phyloP scores from a whole-genome alignment of 768 basidiomycete species.

The Pleurotus ostreatus region DNA sequence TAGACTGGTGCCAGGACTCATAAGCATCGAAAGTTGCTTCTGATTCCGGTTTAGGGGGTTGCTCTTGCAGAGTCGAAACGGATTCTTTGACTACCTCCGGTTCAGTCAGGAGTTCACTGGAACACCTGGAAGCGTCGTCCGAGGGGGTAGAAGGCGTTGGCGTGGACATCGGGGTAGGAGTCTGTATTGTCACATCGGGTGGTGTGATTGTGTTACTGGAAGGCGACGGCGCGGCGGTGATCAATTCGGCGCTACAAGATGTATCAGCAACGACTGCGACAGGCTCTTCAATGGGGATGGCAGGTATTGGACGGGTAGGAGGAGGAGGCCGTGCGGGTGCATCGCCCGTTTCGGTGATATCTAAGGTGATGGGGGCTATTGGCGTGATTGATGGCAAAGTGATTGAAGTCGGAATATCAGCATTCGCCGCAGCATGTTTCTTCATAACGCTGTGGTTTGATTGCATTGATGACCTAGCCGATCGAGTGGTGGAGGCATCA shows the following conservation, averaged over 20 bases:
- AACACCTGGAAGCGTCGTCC: too few species aligned
- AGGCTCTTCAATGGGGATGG: slow-evolving; percentile 6
- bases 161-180: not conserved
- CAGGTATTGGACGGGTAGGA: slow-evolving; percentile 8
- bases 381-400: not conserved
- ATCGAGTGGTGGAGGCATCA: not conserved
- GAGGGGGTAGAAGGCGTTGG: not conserved
- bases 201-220: not conserved
- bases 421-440: not conserved
- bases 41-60: not conserved
- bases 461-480: slow-evolving; percentile 4
- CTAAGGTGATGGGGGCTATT: not conserved
- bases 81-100: too few species aligned
- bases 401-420: not conserved
- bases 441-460: slow-evolving; percentile 2
- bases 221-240: not conserved
- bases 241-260: not conserved
- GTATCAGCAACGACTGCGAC: not conserved
- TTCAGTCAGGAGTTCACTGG: too few species aligned
- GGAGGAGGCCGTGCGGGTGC: slow-evolving; percentile 6
- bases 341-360: not conserved
- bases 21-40: slow-evolving; percentile 1
- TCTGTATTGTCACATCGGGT: not conserved
- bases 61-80: not conserved
- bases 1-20: slow-evolving; percentile 37